Evolutionary conservation across 2,329 filamentous ascomycete species (phyloP).

Genomic region (Venturia asperata): DNA sequence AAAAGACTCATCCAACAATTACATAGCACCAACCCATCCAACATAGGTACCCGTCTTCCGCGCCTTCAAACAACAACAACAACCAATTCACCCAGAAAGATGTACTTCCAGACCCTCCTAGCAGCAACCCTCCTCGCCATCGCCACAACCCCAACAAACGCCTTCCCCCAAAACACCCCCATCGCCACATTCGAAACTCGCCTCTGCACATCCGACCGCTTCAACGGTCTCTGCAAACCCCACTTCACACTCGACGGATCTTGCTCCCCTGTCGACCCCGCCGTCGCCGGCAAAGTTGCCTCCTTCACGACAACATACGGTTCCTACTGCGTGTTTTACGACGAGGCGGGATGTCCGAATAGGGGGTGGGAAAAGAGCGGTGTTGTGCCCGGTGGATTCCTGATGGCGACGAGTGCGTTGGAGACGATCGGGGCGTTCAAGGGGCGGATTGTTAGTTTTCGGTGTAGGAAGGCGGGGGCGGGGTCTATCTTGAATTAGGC

Average conservation of each 20-base stretch:
- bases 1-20: no score
- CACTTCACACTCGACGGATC: background rate
- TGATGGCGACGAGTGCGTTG: background rate
- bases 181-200: background rate
- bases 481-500: no score
- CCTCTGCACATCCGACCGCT: background rate
- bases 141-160: background rate
- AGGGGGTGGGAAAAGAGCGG: background rate
- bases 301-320: background rate
- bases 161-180: background rate
- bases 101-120: no score
- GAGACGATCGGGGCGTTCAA: background rate
- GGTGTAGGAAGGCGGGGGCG: no score
- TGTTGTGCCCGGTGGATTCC: background rate
- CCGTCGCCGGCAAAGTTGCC: background rate
- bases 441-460: no score
- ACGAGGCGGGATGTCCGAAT: background rate
- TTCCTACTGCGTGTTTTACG: background rate
- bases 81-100: background rate
- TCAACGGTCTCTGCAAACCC: background rate
- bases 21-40: no score
- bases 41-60: no score
- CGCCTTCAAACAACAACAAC: background rate
- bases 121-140: background rate
- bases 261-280: background rate